Conservation (phyloP, 2,329 filamentous ascomycete genomes). For the Ophiostoma triangulosporum region DNA sequence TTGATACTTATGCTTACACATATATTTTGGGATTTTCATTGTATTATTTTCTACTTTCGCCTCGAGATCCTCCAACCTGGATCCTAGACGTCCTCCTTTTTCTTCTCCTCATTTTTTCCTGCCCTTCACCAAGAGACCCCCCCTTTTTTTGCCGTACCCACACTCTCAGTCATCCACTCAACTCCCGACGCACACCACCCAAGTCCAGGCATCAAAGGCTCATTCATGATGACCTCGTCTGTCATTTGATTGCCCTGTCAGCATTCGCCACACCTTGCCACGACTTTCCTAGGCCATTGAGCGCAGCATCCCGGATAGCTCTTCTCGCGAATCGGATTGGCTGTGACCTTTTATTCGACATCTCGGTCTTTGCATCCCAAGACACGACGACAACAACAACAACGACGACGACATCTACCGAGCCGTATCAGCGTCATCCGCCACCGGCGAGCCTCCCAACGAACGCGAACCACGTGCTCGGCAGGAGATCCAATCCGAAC, state of each 20-base stretch:
- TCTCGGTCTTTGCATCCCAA: background rate
- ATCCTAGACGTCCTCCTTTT: background rate
- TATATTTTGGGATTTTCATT: no score
- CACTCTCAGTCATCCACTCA: background rate
- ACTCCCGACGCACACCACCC: no score
- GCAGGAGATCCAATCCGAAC: background rate
- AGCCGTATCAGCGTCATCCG: background rate
- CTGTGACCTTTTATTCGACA: background rate
- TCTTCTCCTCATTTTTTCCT: background rate
- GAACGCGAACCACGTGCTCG: background rate
- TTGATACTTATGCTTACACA: no score
- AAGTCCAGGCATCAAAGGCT: no score
- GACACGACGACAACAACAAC: background rate
- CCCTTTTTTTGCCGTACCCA: conserved; percentile 1
- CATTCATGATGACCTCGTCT: background rate
- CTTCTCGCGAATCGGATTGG: background rate
- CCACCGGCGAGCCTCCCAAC: background rate
- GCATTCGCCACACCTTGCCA: background rate
- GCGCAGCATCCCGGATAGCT: background rate
- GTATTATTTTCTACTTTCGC: background rate
- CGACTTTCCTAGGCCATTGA: background rate
- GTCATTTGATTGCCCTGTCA: background rate
- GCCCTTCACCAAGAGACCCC: background rate
- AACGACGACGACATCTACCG: background rate
- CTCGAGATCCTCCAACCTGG: background rate